These are phyloP conservation scores for Tolypocladium tundrense DNA, from an alignment of 2,329 filamentous ascomycete species.

Conservation along the genomic window DNA sequence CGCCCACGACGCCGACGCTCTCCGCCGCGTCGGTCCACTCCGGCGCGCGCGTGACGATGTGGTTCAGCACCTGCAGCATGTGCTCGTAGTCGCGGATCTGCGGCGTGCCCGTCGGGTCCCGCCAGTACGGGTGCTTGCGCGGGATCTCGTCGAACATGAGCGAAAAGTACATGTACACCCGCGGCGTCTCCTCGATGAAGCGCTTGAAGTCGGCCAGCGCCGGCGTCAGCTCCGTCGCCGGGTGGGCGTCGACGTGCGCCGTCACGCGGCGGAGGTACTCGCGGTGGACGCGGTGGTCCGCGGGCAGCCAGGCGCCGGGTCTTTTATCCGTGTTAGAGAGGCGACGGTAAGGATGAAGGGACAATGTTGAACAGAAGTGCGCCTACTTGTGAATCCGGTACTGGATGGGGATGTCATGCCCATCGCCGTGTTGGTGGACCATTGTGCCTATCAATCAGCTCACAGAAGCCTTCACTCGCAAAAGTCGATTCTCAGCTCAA, in stretches of 20 bases:
- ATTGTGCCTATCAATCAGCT: conserved; percentile 18
- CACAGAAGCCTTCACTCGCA: background rate
- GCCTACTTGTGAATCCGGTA: conserved; percentile 34
- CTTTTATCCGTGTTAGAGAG: conserved; percentile 16
- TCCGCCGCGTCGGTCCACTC: conserved; percentile 43
- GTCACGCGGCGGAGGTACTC: conserved; percentile 52
- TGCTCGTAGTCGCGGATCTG: conserved; percentile 58
- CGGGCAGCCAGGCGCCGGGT: conserved; percentile 51
- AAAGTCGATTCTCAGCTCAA: background rate
- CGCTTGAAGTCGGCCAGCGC: conserved; percentile 54
- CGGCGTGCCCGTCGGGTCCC: conserved; percentile 49
- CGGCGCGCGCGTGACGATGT: conserved; percentile 40
- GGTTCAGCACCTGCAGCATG: conserved; percentile 57
- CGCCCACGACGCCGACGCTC: conserved; percentile 40
- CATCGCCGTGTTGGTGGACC: conserved; percentile 40
- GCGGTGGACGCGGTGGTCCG: conserved; percentile 50
- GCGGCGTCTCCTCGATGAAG: conserved; percentile 53
- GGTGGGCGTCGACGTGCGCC: conserved; percentile 40
- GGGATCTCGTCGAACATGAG: conserved; percentile 63
- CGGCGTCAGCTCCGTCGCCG: conserved; percentile 40
- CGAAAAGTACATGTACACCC: conserved; percentile 56
- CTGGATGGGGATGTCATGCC: conserved; percentile 39
- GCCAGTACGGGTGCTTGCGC: conserved; percentile 44
- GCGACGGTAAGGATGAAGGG: background rate
- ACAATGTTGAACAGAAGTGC: background rate